These are phyloP conservation scores for Jacaranda mimosifolia DNA, from an alignment of 257 asterid genomes.

Conservation along the genomic window DNA sequence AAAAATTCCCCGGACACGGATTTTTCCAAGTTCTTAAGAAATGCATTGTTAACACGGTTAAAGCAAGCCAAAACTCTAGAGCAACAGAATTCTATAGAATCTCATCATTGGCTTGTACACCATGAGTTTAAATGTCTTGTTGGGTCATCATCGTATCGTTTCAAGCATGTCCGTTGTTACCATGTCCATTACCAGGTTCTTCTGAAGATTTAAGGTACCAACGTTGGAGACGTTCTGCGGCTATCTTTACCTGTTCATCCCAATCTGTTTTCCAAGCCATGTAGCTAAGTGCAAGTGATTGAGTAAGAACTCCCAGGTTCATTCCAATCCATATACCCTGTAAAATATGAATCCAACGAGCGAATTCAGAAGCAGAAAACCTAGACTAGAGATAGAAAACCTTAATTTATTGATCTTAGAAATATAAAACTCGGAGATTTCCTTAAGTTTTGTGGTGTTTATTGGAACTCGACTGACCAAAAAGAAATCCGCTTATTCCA, in stretches of 20 bases:
- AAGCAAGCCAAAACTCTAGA: conserved; percentile 5
- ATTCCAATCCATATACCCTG: conserved; percentile 96
- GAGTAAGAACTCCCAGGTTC: conserved; percentile 68
- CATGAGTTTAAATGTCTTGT: not conserved
- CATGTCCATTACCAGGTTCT: conserved; percentile 44
- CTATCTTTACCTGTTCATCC: conserved; percentile 65
- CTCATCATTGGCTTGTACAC: not conserved
- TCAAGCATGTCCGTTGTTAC: conserved; percentile 48
- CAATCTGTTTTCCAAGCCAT: conserved; percentile 83
- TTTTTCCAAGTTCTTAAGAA: not conserved
- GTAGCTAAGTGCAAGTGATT: conserved; percentile 71
- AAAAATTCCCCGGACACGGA: not conserved
- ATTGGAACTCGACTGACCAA: too few relatives aligned
- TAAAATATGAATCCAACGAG: not conserved
- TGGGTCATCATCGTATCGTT: not conserved
- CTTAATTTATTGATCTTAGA: too few relatives aligned
- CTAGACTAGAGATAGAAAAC: too few relatives aligned
- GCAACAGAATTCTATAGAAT: conserved; percentile 2
- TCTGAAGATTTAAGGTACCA: conserved; percentile 69
- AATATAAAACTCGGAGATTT: too few relatives aligned
- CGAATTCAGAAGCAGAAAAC: not conserved
- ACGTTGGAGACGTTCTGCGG: conserved; percentile 50
- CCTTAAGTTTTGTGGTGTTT: too few relatives aligned
- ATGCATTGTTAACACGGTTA: not conserved
- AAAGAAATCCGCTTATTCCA: too few relatives aligned